phyloP scores from a whole-genome alignment of 2,329 filamentous ascomycete species.

The Colletotrichum nymphaeae region DNA sequence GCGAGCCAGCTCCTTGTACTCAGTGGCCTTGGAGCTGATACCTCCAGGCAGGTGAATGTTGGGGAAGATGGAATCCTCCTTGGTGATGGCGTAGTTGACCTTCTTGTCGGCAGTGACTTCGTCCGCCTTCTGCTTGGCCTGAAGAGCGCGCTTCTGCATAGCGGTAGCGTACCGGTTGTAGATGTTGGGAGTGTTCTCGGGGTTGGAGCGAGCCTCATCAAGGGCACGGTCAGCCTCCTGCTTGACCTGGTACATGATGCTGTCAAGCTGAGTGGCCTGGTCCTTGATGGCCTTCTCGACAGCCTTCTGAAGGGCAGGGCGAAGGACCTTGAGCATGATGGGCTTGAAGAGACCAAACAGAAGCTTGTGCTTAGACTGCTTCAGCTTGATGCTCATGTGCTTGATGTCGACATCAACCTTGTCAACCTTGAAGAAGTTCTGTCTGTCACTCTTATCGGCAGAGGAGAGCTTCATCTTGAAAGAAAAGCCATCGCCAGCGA shows the following conservation, averaged over 20 bases:
- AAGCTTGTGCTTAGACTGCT: slow-evolving; percentile 94
- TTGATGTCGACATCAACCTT: slow-evolving; percentile 87
- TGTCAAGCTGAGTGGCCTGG: slow-evolving; percentile 80
- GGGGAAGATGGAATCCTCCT: slow-evolving; percentile 91
- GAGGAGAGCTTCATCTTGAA: slow-evolving; percentile 93
- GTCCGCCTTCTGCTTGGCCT: slow-evolving; percentile 83
- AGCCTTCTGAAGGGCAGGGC: slow-evolving; percentile 86
- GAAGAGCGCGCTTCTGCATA: slow-evolving; percentile 76
- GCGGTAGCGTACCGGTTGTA: slow-evolving; percentile 87
- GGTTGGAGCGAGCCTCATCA: slow-evolving; percentile 74
- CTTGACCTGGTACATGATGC: slow-evolving; percentile 80
- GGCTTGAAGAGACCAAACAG: slow-evolving; percentile 90
- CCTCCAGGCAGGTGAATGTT: slow-evolving; percentile 87
- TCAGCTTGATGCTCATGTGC: slow-evolving; percentile 87
- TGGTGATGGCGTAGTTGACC: slow-evolving; percentile 85
- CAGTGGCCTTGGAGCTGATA: slow-evolving; percentile 92
- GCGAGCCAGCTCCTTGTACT: slow-evolving; percentile 87
- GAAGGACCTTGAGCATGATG: slow-evolving; percentile 83
- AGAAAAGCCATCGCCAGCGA: slow-evolving; percentile 88
- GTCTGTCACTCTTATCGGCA: slow-evolving; percentile 77
- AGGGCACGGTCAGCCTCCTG: slow-evolving; percentile 81
- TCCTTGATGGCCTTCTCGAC: slow-evolving; percentile 91
- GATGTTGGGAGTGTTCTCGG: slow-evolving; percentile 81
- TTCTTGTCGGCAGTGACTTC: slow-evolving; percentile 71
- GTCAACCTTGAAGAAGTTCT: slow-evolving; percentile 95